phyloP scores from a whole-genome alignment of 2,329 filamentous ascomycete species.

The Botrytis byssoidea region DNA sequence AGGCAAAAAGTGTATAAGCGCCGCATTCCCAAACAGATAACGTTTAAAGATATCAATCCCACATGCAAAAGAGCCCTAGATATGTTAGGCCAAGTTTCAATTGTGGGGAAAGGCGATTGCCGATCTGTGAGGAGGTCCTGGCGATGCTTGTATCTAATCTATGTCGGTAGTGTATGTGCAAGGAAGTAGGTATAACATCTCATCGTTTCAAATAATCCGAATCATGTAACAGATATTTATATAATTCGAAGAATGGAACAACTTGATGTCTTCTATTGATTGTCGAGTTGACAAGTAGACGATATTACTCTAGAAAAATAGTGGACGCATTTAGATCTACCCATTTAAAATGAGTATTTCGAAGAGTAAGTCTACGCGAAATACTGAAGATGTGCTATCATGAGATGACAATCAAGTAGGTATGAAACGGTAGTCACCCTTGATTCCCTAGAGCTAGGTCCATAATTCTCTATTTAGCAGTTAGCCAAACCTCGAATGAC shows the following conservation, averaged over 20 bases:
- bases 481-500: neutral
- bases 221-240: slow-evolving; percentile 5
- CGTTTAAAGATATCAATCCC: neutral
- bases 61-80: neutral
- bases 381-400: neutral
- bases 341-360: too few relatives aligned
- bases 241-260: neutral
- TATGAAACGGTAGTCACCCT: neutral
- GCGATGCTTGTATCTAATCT: neutral
- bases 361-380: neutral
- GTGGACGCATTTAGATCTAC: neutral
- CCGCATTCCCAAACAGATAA: neutral
- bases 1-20: neutral
- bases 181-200: neutral
- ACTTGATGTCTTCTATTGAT: neutral
- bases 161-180: neutral
- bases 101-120: neutral
- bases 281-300: neutral
- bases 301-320: neutral
- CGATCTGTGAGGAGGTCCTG: neutral
- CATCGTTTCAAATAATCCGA: slow-evolving; percentile 3
- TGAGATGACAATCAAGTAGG: neutral
- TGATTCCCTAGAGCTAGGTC: neutral
- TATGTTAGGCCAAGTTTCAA: neutral
- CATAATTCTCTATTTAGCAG: neutral